Conservation (phyloP, 2,329 filamentous ascomycete genomes). For the Hawksworthiomyces lignivorus region DNA sequence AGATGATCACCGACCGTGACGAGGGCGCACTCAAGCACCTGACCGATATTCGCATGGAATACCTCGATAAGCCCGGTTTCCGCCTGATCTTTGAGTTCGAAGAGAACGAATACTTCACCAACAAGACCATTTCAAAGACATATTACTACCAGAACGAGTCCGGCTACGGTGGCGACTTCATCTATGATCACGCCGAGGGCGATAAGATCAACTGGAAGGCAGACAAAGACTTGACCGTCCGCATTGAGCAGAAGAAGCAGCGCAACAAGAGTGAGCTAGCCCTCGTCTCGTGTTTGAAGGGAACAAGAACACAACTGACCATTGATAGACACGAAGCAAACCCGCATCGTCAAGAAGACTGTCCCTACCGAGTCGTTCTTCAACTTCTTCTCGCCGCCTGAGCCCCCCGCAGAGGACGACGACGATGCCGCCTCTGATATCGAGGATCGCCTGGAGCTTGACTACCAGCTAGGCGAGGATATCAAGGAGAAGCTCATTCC, state of each 20-base stretch:
- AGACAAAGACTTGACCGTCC: slow-evolving; percentile 86
- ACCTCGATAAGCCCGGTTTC: slow-evolving; percentile 97
- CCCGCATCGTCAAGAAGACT: slow-evolving; percentile 96
- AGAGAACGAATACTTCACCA: slow-evolving; percentile 93
- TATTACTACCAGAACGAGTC: slow-evolving; percentile 99
- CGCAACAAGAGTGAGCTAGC: slow-evolving; percentile 87
- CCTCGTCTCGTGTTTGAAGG: too few relatives aligned
- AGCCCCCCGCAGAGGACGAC: slow-evolving; percentile 68
- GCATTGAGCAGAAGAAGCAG: slow-evolving; percentile 98
- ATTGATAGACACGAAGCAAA: slow-evolving; percentile 90
- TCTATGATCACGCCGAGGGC: slow-evolving; percentile 97
- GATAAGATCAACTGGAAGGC: slow-evolving; percentile 97
- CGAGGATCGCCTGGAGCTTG: slow-evolving; percentile 93
- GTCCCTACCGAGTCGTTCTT: slow-evolving; percentile 98
- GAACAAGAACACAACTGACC: not conserved
- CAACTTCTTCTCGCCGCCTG: slow-evolving; percentile 97
- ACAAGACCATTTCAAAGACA: slow-evolving; percentile 95
- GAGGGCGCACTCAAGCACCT: slow-evolving; percentile 88
- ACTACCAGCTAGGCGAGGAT: slow-evolving; percentile 97
- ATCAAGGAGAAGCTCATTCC: slow-evolving; percentile 99
- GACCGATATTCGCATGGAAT: slow-evolving; percentile 96
- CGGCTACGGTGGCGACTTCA: slow-evolving; percentile 97
- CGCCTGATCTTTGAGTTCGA: slow-evolving; percentile 95
- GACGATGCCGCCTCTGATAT: slow-evolving; percentile 79
- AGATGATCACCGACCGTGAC: slow-evolving; percentile 98